Evolutionary conservation across 1,284 basidiomycete species (phyloP).

Genomic region (Tilletia caries): DNA sequence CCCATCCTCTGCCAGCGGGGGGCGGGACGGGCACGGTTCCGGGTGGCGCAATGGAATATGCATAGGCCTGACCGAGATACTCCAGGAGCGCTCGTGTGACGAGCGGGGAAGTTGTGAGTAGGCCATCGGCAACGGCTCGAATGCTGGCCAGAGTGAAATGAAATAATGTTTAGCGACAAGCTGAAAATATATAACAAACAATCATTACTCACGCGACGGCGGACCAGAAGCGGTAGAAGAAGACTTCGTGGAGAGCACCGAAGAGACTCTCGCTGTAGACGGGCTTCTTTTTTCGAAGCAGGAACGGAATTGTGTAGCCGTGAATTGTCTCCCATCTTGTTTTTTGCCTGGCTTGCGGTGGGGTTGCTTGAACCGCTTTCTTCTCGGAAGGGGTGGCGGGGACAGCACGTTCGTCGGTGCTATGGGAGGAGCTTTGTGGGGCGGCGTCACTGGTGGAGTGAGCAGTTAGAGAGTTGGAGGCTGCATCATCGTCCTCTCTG

Average conservation of each 20-base stretch:
- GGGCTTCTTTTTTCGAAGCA: slow-evolving; percentile 14
- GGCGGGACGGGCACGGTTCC: slow-evolving; percentile 23
- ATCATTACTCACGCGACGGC: slow-evolving; percentile 20
- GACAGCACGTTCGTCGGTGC: background rate
- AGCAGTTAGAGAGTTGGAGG: background rate
- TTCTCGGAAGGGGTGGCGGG: background rate
- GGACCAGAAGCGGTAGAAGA: slow-evolving; percentile 28
- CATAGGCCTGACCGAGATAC: slow-evolving; percentile 69
- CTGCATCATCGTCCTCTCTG: background rate
- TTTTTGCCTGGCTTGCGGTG: background rate
- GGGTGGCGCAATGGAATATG: slow-evolving; percentile 60
- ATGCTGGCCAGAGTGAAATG: slow-evolving; percentile 13
- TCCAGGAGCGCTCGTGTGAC: slow-evolving; percentile 64
- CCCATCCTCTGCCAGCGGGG: slow-evolving; percentile 67
- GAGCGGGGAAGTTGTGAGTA: slow-evolving; percentile 31
- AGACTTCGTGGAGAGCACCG: slow-evolving; percentile 28
- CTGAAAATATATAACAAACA: too few relatives aligned
- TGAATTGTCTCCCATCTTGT: background rate
- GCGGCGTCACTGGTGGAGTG: slow-evolving; percentile 14
- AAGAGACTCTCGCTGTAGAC: slow-evolving; percentile 22
- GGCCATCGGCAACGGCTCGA: slow-evolving; percentile 23
- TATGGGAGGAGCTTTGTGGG: background rate
- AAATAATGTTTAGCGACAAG: background rate
- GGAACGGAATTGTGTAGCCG: slow-evolving; percentile 3
- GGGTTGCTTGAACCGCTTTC: background rate